A percentile compares a stretch with the other conserved stretches of the same genome.
Conservation (phyloP, 2,329 filamentous ascomycete genomes). For the Sclerotinia sclerotiorum region DNA sequence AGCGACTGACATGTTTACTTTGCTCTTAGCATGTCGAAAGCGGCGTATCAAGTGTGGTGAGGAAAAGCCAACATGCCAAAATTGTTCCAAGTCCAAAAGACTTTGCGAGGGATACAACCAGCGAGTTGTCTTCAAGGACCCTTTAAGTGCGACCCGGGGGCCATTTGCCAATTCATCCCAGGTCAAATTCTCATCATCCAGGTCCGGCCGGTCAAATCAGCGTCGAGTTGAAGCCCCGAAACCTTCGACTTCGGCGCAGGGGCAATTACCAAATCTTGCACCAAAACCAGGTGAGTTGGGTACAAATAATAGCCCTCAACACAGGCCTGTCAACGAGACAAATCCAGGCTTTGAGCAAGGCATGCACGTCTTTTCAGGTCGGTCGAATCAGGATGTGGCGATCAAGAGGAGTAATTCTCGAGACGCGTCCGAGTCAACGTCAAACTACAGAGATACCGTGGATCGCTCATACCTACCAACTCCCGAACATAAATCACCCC, state of each 20-base stretch:
- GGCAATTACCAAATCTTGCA: constrained; percentile 20
- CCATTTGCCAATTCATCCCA: constrained; percentile 42
- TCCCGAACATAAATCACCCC: constrained; percentile 18
- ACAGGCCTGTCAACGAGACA: not conserved
- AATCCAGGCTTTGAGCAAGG: constrained; percentile 24
- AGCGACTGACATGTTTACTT: not conserved
- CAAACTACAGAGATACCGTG: constrained; percentile 26
- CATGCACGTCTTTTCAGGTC: constrained; percentile 17
- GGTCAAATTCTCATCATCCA: constrained; percentile 18
- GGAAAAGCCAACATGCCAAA: constrained; percentile 74
- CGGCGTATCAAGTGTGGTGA: constrained; percentile 97
- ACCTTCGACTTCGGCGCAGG: constrained; percentile 3
- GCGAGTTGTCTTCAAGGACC: constrained; percentile 76
- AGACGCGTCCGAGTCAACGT: not conserved
- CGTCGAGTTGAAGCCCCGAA: constrained; percentile 24
- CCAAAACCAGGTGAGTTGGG: constrained; percentile 3
- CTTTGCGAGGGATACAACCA: constrained; percentile 83
- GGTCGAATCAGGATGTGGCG: not conserved
- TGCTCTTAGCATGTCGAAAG: constrained; percentile 73
- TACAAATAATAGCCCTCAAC: not conserved
- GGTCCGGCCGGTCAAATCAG: constrained; percentile 27
- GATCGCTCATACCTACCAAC: constrained; percentile 31
- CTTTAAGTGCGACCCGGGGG: constrained; percentile 56
- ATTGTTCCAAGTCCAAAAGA: constrained; percentile 84
- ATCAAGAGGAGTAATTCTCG: not conserved